Evolutionary conservation across 1,139 yeast species (phyloP).

Genomic region (Blastobotrys arbuscula): DNA sequence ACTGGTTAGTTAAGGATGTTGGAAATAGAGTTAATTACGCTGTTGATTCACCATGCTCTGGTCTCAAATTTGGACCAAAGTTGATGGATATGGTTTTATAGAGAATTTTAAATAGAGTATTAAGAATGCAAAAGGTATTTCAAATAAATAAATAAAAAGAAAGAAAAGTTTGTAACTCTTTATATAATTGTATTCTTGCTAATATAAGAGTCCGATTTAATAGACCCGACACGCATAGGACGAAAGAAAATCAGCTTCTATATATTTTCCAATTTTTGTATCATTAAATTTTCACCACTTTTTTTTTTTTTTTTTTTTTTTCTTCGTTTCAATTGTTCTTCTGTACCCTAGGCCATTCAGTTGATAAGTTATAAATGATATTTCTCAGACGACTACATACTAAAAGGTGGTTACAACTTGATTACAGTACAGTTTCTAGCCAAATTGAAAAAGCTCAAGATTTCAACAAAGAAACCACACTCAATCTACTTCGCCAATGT

Average conservation of each 20-base stretch:
- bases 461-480: slow-evolving; percentile 3
- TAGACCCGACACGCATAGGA: no score
- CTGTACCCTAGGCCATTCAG: background rate
- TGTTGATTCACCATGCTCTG: slow-evolving; percentile 25
- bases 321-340: background rate
- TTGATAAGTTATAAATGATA: background rate
- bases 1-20: slow-evolving; percentile 26
- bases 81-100: slow-evolving; percentile 4
- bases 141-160: no score
- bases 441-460: background rate
- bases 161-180: no score
- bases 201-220: no score
- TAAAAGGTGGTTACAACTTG: slow-evolving; percentile 3
- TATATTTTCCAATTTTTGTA: no score
- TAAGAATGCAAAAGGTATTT: no score
- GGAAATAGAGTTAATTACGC: slow-evolving; percentile 31
- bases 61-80: slow-evolving; percentile 18
- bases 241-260: no score
- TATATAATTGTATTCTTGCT: no score
- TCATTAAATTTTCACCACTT: background rate
- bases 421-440: background rate
- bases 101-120: no score
- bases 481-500: slow-evolving; percentile 21
- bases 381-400: slow-evolving; percentile 7
- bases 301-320: slow-evolving; percentile 3